These are phyloP conservation scores for Arachis stenosperma DNA, from an alignment of 306 rosid species.

Conservation along the genomic window DNA sequence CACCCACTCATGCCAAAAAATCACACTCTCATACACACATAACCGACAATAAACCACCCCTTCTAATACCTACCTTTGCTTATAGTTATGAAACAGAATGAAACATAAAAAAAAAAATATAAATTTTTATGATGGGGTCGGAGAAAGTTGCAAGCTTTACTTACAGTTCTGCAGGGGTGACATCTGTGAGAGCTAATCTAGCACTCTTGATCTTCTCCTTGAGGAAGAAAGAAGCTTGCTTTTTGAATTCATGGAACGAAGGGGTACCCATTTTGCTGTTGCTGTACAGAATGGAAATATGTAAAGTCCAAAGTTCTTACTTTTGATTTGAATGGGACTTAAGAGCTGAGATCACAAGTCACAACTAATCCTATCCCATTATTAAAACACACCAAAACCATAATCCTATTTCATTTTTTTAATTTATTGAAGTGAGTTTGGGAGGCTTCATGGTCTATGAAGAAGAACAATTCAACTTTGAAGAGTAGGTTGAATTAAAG, in stretches of 20 bases:
- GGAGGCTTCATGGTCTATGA: constrained; percentile 14
- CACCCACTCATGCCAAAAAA: too few species aligned
- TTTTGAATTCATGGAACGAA: constrained; percentile 73
- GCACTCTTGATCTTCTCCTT: constrained; percentile 93
- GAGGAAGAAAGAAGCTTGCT: constrained; percentile 90
- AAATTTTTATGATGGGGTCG: constrained; percentile 22
- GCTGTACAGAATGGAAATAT: constrained; percentile 48
- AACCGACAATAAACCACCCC: too few species aligned
- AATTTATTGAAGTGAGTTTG: constrained; percentile 12
- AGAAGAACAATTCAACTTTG: constrained; percentile 38
- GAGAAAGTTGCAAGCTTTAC: constrained; percentile 9
- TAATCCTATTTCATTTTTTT: background rate
- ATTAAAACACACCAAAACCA: constrained; percentile 2
- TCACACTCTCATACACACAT: too few species aligned
- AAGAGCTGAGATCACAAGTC: constrained; percentile 33
- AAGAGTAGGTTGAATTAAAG: background rate
- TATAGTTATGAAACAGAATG: constrained; percentile 15
- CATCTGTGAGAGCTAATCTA: constrained; percentile 94
- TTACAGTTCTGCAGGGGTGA: constrained; percentile 83
- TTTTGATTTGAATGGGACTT: constrained; percentile 6
- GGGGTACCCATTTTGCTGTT: constrained; percentile 52
- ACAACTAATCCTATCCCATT: constrained; percentile 40
- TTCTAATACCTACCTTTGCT: background rate
- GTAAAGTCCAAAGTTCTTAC: constrained; percentile 10
- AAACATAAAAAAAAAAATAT: background rate